Base-by-base conservation (phyloP, 305 asterid genomes). In the Striga hermonthica region DNA sequence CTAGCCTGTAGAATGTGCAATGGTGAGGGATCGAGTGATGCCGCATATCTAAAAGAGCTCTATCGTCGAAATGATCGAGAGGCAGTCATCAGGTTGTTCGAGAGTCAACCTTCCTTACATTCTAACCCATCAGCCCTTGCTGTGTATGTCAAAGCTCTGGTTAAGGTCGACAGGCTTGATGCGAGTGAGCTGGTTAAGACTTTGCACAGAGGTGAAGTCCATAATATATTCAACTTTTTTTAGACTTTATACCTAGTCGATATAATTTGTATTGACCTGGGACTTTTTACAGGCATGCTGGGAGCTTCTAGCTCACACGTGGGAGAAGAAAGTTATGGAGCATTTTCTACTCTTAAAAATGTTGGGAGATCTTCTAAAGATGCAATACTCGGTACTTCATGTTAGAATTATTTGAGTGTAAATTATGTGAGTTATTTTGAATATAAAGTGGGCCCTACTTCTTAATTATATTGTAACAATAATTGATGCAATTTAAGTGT, bases 131-230 rank as follows among this genome's bases (percentile, higher is more conserved):
- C 95, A 31, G 96, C 96, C 66, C 83, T 93, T 80, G 82, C 88
- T 15, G 95, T 87, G 70, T 90, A 93, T 77, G 96, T 90, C 69
- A 93, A 81, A 79, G 97, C 97, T 54, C 77, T 93, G 71, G 95
- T 90, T 63, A 93, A 80, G 84, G 94, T 84, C 70, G 96, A 90
- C 69, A 81, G 89, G 72, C 93, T 84, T 7, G 83, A 93, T 43
- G 95, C 83, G 71, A 90, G 92, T 70, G 89, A 87, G 80, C 81
- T 93, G 67, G 80, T 93, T n/a, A 83, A 79, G 78, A 80, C 95
- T 53, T 73, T 93, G 84, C 84, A 78, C 67, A 81, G 83, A 83
- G 99, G 99, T 90, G 31, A 1, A 1, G 31, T 22, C 1, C 31
- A 22, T 22, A 22, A 22, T 22, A 22, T 22, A 22, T 22, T 22